Evolutionary conservation across 78 protist genomes (phyloP), one percentile per base, ranked within the genome.

Genomic region (Dictyostelium intermedium): DNA sequence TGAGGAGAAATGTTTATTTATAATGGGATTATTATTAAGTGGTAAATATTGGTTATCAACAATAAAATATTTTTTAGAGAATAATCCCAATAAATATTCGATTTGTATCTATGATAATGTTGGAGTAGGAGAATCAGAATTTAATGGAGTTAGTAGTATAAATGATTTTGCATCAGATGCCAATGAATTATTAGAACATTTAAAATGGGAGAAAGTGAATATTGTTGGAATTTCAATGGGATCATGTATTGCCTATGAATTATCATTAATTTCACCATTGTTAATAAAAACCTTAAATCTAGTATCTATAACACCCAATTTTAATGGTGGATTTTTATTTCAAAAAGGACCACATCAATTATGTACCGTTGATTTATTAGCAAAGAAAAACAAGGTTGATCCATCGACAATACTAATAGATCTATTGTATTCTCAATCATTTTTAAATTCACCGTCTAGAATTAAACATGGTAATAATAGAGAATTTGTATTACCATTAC

Each of bases 201-300:
- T 92, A 32, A 45, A 73, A 39, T 92, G 96, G 96, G 61, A 80
- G 1, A 27, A 70, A 27, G 72, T 56, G 16, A 74, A 92, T 45
- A 27, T 92, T 0, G 84, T 92, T 35, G 91, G 91, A 39, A 14
- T 92, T 1, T 92, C 96, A 2, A 84, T 92, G 91, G 96, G 96
- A 27, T 91, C 91, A 27, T 84, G 78, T 84, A 77, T 92, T 0
- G 27, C 87, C 0, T 35, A 79, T 37, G 91, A 92, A 27, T 13
- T 92, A 34, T 84, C 91, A 25, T 16, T 69, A 11, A 34, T 50
- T 0, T 16, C 47, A 34, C 72, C 77, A n/a, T 0, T 41, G 1
- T 50, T 84, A 27, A 61, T 61, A 7, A 61, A 61, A 61, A 61
- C 72, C 2, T 6, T 61, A 10, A 50, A 50, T 50, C 14, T 50